These are phyloP conservation scores for Leccinum ponderosum DNA, from an alignment of 1,284 basidiomycete species.

Conservation along the genomic window DNA sequence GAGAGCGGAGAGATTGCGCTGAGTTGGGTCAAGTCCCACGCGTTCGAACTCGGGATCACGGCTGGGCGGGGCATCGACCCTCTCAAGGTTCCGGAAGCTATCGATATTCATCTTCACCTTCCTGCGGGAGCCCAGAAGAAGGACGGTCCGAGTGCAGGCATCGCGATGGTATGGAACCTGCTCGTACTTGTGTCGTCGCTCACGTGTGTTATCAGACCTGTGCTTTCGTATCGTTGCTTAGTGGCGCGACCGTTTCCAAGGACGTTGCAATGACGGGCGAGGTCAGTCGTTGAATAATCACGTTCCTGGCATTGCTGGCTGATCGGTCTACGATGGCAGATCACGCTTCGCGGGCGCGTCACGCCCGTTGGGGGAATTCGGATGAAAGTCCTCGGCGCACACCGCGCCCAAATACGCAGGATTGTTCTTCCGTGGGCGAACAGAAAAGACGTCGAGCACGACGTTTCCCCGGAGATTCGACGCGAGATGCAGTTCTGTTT, in stretches of 20 bases:
- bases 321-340: slow-evolving; percentile 37
- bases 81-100: slow-evolving; percentile 63
- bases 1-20: slow-evolving; percentile 87
- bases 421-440: slow-evolving; percentile 84
- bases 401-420: slow-evolving; percentile 79
- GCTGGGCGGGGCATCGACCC: slow-evolving; percentile 58
- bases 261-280: slow-evolving; percentile 85
- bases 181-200: not conserved
- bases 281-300: slow-evolving; percentile 36
- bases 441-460: slow-evolving; percentile 83
- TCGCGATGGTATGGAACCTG: slow-evolving; percentile 68
- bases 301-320: not conserved
- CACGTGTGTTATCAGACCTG: slow-evolving; percentile 51
- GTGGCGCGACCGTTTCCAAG: slow-evolving; percentile 68
- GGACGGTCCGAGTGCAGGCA: slow-evolving; percentile 85
- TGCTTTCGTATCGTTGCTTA: slow-evolving; percentile 82
- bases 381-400: slow-evolving; percentile 70
- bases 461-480: slow-evolving; percentile 71
- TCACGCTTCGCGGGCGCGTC: slow-evolving; percentile 77
- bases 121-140: slow-evolving; percentile 88
- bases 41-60: slow-evolving; percentile 80
- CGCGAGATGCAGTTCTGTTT: slow-evolving; percentile 79
- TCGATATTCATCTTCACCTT: slow-evolving; percentile 88
- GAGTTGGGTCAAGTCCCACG: slow-evolving; percentile 84
- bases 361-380: slow-evolving; percentile 80